Conservation (phyloP, 176 grass and related monocot genomes). For the Pontederia crassipes region DNA sequence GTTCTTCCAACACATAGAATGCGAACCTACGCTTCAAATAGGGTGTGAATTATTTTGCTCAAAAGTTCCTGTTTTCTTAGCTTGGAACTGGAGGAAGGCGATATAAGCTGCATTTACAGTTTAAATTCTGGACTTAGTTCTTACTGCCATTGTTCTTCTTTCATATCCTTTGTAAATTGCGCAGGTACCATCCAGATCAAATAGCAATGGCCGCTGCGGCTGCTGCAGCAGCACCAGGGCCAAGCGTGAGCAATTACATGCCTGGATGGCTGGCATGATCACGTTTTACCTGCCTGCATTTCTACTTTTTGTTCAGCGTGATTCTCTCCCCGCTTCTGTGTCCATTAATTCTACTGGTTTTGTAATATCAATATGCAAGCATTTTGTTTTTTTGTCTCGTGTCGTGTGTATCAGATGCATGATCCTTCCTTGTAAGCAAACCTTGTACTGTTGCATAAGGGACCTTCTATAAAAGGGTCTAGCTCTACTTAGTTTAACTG, state of each 20-base stretch:
- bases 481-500: too few species aligned
- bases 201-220: constrained; percentile 18
- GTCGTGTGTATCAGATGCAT: too few species aligned
- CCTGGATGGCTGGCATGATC: constrained; percentile 59
- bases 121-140: background rate
- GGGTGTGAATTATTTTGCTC: constrained; percentile 24
- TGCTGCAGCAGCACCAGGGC: constrained; percentile 17
- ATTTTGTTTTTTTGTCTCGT: too few species aligned
- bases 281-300: too few species aligned
- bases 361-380: too few species aligned
- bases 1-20: constrained; percentile 74
- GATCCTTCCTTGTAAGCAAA: too few species aligned
- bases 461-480: too few species aligned
- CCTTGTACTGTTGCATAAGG: too few species aligned
- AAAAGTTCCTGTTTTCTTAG: too few species aligned
- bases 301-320: too few species aligned
- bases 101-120: constrained; percentile 4
- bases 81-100: background rate
- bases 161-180: background rate
- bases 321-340: too few species aligned
- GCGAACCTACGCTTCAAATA: constrained; percentile 79
- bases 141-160: background rate
- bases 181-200: constrained; percentile 59
- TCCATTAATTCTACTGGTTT: too few species aligned
- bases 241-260: constrained; percentile 70